A percentile compares a stretch with the other conserved stretches of the same genome.
phyloP scores from a whole-genome alignment of 345 rosid genomes.

The Rhodamnia argentea region DNA sequence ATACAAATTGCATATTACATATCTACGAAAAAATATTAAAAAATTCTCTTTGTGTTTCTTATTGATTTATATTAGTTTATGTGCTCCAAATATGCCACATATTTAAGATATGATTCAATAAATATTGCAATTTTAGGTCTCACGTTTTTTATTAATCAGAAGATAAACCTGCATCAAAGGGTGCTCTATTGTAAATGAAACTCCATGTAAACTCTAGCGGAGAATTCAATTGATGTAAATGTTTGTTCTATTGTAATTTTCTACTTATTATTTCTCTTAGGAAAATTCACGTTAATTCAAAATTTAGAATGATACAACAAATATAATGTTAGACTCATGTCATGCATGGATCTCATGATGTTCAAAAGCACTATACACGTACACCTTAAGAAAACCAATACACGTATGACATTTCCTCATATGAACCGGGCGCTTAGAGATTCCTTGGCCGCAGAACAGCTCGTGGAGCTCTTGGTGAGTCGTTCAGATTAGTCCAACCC shows the following conservation, averaged over 20 bases:
- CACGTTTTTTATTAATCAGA: background rate
- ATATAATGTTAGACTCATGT: background rate
- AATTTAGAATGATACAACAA: background rate
- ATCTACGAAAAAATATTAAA: too few species aligned
- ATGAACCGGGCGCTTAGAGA: too few species aligned
- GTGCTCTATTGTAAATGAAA: background rate
- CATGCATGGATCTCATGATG: background rate
- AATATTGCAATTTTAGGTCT: background rate
- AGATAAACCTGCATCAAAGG: background rate
- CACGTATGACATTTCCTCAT: background rate
- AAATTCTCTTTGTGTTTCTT: too few species aligned
- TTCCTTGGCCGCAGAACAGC: too few species aligned
- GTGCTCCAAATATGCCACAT: background rate
- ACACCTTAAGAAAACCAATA: background rate
- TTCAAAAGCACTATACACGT: background rate
- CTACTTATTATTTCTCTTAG: background rate
- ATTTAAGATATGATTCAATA: background rate
- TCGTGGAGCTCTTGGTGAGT: too few species aligned
- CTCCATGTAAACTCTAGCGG: background rate
- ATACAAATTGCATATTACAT: too few species aligned
- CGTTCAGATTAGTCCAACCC: too few species aligned
- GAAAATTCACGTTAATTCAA: background rate
- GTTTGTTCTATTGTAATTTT: background rate
- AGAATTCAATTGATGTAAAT: background rate
- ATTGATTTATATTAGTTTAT: background rate